These are phyloP conservation scores for Nicotiana noctiflora DNA, from an alignment of 257 asterid species.

Conservation along the genomic window DNA sequence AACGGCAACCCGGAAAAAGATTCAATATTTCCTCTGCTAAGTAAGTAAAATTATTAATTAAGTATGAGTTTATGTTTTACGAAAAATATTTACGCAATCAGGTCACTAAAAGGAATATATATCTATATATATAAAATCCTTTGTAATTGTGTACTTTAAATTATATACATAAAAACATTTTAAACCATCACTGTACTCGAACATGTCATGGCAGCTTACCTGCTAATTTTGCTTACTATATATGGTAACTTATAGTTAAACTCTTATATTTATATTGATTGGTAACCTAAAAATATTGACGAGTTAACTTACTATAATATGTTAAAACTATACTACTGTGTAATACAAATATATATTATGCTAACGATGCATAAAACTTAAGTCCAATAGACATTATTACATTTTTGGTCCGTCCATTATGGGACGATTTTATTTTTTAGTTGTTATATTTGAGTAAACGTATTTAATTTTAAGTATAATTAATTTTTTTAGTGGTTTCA, in stretches of 20 bases:
- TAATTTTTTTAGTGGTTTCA: background rate
- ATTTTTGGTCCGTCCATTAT: background rate
- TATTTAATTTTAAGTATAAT: background rate
- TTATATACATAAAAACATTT: too few relatives aligned
- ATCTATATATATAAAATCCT: too few relatives aligned
- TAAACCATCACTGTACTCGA: too few relatives aligned
- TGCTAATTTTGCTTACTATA: too few relatives aligned
- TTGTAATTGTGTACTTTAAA: too few relatives aligned
- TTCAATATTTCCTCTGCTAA: constrained; percentile 33
- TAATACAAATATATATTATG: background rate
- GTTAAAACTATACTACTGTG: too few relatives aligned
- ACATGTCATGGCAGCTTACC: too few relatives aligned
- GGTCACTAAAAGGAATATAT: too few relatives aligned
- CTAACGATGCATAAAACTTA: background rate
- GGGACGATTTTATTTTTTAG: background rate
- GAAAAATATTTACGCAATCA: too few relatives aligned
- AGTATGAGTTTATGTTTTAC: too few relatives aligned
- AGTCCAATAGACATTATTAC: background rate
- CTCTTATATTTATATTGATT: background rate
- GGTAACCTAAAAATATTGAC: background rate
- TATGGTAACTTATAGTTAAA: background rate
- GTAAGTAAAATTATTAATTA: constrained; percentile 9
- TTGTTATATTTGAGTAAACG: background rate
- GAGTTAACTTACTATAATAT: background rate
- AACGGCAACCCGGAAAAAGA: constrained; percentile 33